Percentiles rank a stretch among this genome's conserved stretches.
These are phyloP conservation scores for Trichocladium uniseriatum DNA, from an alignment of 495 filamentous ascomycete genomes.

Conservation along the genomic window DNA sequence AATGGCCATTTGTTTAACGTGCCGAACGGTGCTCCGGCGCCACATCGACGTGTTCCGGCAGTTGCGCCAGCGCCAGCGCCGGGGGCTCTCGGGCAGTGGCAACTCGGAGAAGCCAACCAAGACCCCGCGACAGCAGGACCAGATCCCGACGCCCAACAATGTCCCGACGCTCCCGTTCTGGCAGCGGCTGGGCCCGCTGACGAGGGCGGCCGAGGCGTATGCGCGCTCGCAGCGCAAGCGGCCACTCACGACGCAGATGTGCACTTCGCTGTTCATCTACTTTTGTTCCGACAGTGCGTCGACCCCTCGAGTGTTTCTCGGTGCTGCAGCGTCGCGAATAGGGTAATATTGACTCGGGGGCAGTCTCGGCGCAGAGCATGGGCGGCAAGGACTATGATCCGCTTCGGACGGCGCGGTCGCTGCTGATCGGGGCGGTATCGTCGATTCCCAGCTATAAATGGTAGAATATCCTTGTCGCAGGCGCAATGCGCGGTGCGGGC, in stretches of 20 bases:
- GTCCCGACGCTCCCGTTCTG: constrained; percentile 40
- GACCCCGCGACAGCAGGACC: constrained; percentile 17
- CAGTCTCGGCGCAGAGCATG: constrained; percentile 61
- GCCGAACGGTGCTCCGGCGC: constrained; percentile 18
- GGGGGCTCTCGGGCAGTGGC: constrained; percentile 20
- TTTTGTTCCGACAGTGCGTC: constrained; percentile 54
- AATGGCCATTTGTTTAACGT: constrained; percentile 14
- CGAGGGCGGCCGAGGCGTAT: constrained; percentile 59
- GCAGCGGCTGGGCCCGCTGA: constrained; percentile 47
- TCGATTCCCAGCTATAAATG: constrained; percentile 76
- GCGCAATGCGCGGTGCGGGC: background rate
- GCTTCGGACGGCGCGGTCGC: constrained; percentile 55
- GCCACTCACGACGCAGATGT: constrained; percentile 71
- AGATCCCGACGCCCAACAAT: constrained; percentile 37
- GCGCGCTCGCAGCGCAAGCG: constrained; percentile 55
- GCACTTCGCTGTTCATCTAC: constrained; percentile 68
- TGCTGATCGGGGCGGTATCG: constrained; percentile 60
- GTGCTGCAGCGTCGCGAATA: background rate
- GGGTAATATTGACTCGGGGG: background rate
- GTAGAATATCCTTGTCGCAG: constrained; percentile 36
- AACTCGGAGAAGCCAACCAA: constrained; percentile 9
- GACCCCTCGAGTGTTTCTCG: no score
- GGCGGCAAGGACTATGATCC: constrained; percentile 57
- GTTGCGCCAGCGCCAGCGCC: constrained; percentile 18
- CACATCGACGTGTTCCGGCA: constrained; percentile 13